These are phyloP conservation scores for Lasiosphaeria ovina DNA, from an alignment of 495 filamentous ascomycete genomes.

Conservation along the genomic window DNA sequence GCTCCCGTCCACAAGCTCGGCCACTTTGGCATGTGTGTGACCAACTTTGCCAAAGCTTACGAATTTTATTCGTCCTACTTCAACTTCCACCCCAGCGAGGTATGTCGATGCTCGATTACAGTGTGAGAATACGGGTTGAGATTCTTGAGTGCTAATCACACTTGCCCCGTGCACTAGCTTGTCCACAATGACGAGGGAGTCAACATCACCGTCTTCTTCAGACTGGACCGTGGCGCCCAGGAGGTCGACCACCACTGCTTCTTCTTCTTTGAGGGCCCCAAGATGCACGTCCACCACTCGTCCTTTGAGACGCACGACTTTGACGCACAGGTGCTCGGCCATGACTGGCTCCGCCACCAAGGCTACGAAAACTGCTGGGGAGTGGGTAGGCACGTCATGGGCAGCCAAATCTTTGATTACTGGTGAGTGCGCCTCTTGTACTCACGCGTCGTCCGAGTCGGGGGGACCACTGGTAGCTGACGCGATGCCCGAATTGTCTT, in stretches of 20 bases:
- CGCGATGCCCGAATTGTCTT: background rate
- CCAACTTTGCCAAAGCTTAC: slow-evolving; percentile 55
- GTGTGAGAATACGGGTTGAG: background rate
- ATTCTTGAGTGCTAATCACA: background rate
- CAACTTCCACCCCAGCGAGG: slow-evolving; percentile 62
- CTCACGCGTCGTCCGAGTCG: background rate
- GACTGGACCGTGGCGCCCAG: slow-evolving; percentile 60
- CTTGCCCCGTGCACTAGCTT: slow-evolving; percentile 17
- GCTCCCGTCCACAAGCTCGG: slow-evolving; percentile 73
- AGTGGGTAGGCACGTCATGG: slow-evolving; percentile 66
- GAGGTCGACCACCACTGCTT: slow-evolving; percentile 71
- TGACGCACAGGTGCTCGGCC: slow-evolving; percentile 70
- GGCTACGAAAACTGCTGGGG: slow-evolving; percentile 71
- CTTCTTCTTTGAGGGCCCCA: slow-evolving; percentile 58
- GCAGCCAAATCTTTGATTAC: slow-evolving; percentile 69
- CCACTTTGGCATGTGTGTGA: slow-evolving; percentile 66
- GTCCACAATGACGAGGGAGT: slow-evolving; percentile 50
- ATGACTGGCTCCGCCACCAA: slow-evolving; percentile 65
- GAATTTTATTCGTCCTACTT: slow-evolving; percentile 65
- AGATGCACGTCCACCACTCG: slow-evolving; percentile 66
- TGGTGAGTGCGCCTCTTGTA: slow-evolving; percentile 41
- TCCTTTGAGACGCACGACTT: slow-evolving; percentile 76
- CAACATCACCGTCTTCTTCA: slow-evolving; percentile 60
- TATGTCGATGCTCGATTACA: slow-evolving; percentile 11
- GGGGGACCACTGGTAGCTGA: background rate